A percentile compares a stretch with the other conserved stretches of the same genome.
Evolutionary conservation across 805 yeast genomes (phyloP).

Genomic region (Kluyveromyces dobzhanskii): DNA sequence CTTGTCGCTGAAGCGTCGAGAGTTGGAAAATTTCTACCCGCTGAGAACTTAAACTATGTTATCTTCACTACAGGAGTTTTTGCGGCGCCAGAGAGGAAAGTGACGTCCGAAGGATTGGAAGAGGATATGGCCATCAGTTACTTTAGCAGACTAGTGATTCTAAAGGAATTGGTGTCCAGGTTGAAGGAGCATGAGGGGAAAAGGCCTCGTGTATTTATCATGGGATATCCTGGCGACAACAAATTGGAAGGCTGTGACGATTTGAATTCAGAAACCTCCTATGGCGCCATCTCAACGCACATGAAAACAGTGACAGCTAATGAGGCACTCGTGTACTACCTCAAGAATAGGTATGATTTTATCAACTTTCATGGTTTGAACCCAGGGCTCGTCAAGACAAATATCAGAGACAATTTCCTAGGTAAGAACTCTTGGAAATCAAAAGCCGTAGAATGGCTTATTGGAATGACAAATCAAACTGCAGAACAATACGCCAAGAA

Average conservation of each 20-base stretch:
- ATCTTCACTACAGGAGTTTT: conserved; percentile 36
- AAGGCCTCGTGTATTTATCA: conserved; percentile 30
- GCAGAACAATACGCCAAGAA: conserved; percentile 29
- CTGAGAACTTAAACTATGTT: conserved; percentile 20
- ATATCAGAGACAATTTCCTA: conserved; percentile 28
- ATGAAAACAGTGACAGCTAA: conserved; percentile 38
- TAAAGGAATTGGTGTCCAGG: conserved; percentile 22
- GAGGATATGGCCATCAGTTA: conserved; percentile 33
- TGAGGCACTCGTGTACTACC: conserved; percentile 29
- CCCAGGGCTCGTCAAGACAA: conserved; percentile 33
- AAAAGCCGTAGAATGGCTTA: conserved; percentile 19
- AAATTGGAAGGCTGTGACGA: conserved; percentile 29
- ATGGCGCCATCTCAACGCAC: conserved; percentile 27
- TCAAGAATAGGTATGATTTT: conserved; percentile 14
- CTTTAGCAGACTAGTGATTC: conserved; percentile 29
- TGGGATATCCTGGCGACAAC: conserved; percentile 34
- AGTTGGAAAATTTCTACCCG: conserved; percentile 20
- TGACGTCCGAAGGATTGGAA: conserved; percentile 33
- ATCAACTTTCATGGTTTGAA: conserved; percentile 31
- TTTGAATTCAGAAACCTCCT: conserved; percentile 28
- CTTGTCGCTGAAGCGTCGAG: conserved; percentile 20
- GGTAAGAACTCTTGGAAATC: conserved; percentile 26
- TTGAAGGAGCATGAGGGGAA: conserved; percentile 10
- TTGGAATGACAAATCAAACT: conserved; percentile 27
- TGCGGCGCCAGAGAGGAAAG: conserved; percentile 26